These are phyloP conservation scores for Ramaria rubella DNA, from an alignment of 768 basidiomycete genomes.

Conservation along the genomic window DNA sequence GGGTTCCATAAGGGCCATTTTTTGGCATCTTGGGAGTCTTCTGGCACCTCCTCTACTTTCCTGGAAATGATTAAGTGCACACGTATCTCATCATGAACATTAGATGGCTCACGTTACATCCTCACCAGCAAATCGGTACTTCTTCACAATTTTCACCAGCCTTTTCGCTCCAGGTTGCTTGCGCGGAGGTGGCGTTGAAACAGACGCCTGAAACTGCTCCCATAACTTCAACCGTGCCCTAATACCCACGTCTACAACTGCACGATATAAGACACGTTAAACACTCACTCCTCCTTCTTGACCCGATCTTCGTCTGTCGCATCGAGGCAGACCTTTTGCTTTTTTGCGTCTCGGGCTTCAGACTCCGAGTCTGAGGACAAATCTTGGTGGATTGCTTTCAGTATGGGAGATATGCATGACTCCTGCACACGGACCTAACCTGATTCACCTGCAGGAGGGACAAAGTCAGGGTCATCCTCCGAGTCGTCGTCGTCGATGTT, in stretches of 20 bases:
- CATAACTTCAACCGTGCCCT: constrained; percentile 58
- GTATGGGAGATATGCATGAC: not conserved
- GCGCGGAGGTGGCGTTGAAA: constrained; percentile 26
- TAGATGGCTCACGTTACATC: constrained; percentile 52
- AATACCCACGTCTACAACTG: not conserved
- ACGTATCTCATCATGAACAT: not conserved
- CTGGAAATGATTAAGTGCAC: constrained; percentile 32
- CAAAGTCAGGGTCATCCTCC: constrained; percentile 67
- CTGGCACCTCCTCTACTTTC: constrained; percentile 66
- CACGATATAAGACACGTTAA: not conserved
- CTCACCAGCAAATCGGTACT: constrained; percentile 72
- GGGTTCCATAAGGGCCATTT: constrained; percentile 59
- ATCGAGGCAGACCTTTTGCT: constrained; percentile 21
- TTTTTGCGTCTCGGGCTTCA: constrained; percentile 33
- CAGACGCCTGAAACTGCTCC: constrained; percentile 61
- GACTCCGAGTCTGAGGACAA: constrained; percentile 24
- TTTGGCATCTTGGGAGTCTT: constrained; percentile 67
- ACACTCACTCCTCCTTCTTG: constrained; percentile 39
- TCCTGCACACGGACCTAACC: constrained; percentile 19
- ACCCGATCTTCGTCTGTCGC: constrained; percentile 31
- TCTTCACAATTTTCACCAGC: constrained; percentile 61
- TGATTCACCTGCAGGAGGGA: constrained; percentile 34
- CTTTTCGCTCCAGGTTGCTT: constrained; percentile 25
- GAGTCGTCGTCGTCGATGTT: constrained; percentile 7
- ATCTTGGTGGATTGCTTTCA: not conserved